Percentiles rank a stretch among this genome's conserved stretches.
These are phyloP conservation scores for Penicillium macrosclerotiorum DNA, from an alignment of 495 filamentous ascomycete species.

Conservation along the genomic window DNA sequence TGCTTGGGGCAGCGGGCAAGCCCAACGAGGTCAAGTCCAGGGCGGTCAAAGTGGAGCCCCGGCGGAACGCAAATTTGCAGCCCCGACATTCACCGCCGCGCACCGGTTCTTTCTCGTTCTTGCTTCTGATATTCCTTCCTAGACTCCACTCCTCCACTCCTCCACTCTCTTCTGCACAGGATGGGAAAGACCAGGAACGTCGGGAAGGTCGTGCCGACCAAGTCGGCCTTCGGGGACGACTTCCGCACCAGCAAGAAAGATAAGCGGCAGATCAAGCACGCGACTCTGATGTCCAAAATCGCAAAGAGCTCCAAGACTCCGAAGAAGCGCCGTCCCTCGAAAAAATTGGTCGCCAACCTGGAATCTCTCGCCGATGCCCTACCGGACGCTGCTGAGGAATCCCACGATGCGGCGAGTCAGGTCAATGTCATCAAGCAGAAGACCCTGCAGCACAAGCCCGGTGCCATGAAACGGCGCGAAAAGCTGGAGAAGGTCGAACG, in stretches of 20 bases:
- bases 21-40: constrained; percentile 15
- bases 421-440: constrained; percentile 59
- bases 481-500: constrained; percentile 73
- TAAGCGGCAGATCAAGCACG: constrained; percentile 74
- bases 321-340: constrained; percentile 65
- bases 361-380: constrained; percentile 76
- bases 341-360: constrained; percentile 75
- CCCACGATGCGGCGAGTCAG: constrained; percentile 34
- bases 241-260: constrained; percentile 71
- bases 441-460: constrained; percentile 69
- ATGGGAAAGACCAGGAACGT: constrained; percentile 28
- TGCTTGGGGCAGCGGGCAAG: constrained; percentile 5
- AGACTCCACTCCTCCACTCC: constrained; percentile 4
- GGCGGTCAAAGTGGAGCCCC: no score
- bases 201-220: constrained; percentile 26
- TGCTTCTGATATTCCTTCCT: background rate
- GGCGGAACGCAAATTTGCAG: constrained; percentile 3
- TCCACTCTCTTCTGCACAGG: background rate
- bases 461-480: constrained; percentile 80
- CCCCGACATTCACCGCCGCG: constrained; percentile 3
- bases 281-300: constrained; percentile 70
- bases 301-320: constrained; percentile 55
- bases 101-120: constrained; percentile 12
- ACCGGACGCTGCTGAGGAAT: constrained; percentile 50
- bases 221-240: constrained; percentile 35